These are phyloP conservation scores for Tuber indicum DNA, from an alignment of 495 filamentous ascomycete species.

Conservation along the genomic window DNA sequence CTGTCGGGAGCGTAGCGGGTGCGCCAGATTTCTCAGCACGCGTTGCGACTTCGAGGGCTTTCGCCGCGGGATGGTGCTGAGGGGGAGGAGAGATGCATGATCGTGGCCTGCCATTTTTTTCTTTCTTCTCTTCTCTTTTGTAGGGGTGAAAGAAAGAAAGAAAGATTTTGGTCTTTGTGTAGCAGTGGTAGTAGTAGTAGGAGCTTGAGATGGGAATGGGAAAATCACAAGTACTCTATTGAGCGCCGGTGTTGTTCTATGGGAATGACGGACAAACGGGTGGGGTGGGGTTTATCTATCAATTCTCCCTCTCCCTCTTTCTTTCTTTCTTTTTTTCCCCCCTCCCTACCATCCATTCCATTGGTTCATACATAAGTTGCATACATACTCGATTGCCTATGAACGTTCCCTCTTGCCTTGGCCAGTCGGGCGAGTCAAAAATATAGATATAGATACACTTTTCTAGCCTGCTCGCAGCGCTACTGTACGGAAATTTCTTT, in stretches of 20 bases:
- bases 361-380: background rate
- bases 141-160: background rate
- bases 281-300: background rate
- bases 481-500: background rate
- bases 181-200: too few relatives aligned
- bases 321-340: background rate
- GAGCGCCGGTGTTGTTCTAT: background rate
- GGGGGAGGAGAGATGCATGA: constrained; percentile 16
- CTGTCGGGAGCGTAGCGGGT: constrained; percentile 21
- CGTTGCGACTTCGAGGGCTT: constrained; percentile 26
- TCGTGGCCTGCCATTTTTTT: background rate
- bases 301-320: background rate
- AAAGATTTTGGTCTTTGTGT: background rate
- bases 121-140: background rate
- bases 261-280: background rate
- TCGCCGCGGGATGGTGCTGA: constrained; percentile 13
- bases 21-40: constrained; percentile 22
- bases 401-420: background rate
- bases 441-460: too few relatives aligned
- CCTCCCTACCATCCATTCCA: background rate
- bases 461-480: background rate
- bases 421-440: background rate
- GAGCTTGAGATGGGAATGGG: background rate
- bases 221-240: background rate
- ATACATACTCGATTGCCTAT: background rate